A percentile compares a stretch with the other conserved stretches of the same genome.
phyloP scores from a whole-genome alignment of 1,284 basidiomycete species.

The Athelia sp. region DNA sequence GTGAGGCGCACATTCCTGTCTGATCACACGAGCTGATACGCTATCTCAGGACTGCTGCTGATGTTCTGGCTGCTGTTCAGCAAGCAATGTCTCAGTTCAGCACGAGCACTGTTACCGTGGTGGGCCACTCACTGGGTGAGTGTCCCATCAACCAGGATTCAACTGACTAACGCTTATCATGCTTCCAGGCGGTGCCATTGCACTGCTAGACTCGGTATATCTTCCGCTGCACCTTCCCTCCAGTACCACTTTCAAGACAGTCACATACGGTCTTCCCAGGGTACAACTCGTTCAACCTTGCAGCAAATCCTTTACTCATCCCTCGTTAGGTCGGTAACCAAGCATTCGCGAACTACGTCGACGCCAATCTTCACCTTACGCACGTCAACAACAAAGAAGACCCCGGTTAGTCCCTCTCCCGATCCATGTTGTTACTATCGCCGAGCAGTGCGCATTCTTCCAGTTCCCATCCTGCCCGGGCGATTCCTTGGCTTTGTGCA shows the following conservation, averaged over 20 bases:
- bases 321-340: too few relatives aligned
- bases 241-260: conserved; percentile 29
- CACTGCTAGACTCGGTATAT: conserved; percentile 44
- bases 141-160: too few relatives aligned
- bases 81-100: conserved; percentile 20
- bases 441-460: too few relatives aligned
- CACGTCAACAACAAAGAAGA: too few relatives aligned
- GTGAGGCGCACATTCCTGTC: neutral
- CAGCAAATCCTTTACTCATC: too few relatives aligned
- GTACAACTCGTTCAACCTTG: too few relatives aligned
- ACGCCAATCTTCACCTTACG: too few relatives aligned
- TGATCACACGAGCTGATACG: neutral
- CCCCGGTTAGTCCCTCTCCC: too few relatives aligned
- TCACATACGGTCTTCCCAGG: conserved; percentile 41
- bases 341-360: too few relatives aligned
- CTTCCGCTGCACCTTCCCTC: conserved; percentile 38
- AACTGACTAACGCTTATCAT: too few relatives aligned
- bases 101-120: conserved; percentile 24
- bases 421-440: too few relatives aligned
- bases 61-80: conserved; percentile 31
- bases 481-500: conserved; percentile 58
- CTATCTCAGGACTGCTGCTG: conserved; percentile 24
- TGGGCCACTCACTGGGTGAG: conserved; percentile 40
- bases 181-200: conserved; percentile 41
- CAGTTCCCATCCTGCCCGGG: too few relatives aligned